Evolutionary conservation across 345 rosid genomes (phyloP), one percentile per base, ranked within the genome.

Genomic region (Eucalyptus polybractea): DNA sequence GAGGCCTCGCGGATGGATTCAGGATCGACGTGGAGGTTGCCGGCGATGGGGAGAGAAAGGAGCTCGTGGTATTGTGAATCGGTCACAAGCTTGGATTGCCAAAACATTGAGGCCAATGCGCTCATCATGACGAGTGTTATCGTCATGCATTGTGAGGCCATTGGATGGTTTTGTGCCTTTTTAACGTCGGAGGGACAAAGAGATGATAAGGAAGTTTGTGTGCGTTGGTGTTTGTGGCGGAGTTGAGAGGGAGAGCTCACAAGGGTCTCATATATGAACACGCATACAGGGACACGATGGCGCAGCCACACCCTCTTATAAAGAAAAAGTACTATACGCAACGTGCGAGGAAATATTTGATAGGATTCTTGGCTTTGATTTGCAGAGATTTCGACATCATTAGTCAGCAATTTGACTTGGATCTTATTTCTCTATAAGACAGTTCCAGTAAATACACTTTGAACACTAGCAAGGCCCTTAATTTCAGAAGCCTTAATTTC

Each of bases 1-100:
- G 95, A 92, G 87, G 90, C 95, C 7, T 87, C 33, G 50, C 88
- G n/a, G 24, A 93, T 90, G 88, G 91, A 76, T 12, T 86, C 90
- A 13, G 89, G 89, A 67, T 93, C 93, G 21, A 62, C 10, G 4
- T 45, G 92, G 31, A 94, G 91, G 88, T 56, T 80, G 29, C 13
- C 40, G 4, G 60, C 50, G 33, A 89, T 54, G 69, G n/a, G 45
- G 12, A 58, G 51, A 56, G 83, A 47, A 19, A 31, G 58, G 58
- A 89, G 88, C 56, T 50, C 22, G 24, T 85, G 80, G 45, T 89
- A 83, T 33, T 40, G 50, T n/a, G 88, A 54, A 65, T 81, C 62
- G 25, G 67, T 83, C 86, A 7, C 21, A 29, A 31, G 85, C 67
- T 7, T 87, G 29, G 72, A 56, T 60, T 51, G 53, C 62, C 81